Conservation (phyloP, 345 rosid species). For the Pistacia atlantica region DNA sequence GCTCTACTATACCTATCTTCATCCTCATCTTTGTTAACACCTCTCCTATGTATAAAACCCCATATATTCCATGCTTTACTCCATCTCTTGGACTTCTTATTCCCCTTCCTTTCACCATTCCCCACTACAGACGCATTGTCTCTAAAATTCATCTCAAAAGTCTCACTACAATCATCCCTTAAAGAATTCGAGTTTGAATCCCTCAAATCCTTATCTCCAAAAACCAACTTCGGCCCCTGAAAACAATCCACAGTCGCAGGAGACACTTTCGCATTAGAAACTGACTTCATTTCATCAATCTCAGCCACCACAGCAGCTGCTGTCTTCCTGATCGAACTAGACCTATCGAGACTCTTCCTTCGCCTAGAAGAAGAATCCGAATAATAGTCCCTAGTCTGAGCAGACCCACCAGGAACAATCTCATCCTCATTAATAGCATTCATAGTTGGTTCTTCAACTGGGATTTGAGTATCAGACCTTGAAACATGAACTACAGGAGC, state of each 20-base stretch:
- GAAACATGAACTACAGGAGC: slow-evolving; percentile 63
- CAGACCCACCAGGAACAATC: slow-evolving; percentile 79
- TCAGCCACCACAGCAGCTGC: slow-evolving; percentile 85
- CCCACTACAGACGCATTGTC: slow-evolving; percentile 58
- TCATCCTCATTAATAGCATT: slow-evolving; percentile 50
- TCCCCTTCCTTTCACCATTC: slow-evolving; percentile 54
- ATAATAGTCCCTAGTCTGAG: slow-evolving; percentile 90
- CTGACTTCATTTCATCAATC: slow-evolving; percentile 67
- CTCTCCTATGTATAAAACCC: slow-evolving; percentile 72
- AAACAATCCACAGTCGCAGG: slow-evolving; percentile 56
- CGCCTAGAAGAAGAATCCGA: slow-evolving; percentile 75
- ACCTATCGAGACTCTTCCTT: slow-evolving; percentile 89
- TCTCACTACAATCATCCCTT: slow-evolving; percentile 80
- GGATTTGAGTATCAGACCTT: slow-evolving; percentile 74
- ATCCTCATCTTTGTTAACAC: slow-evolving; percentile 65
- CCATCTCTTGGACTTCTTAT: slow-evolving; percentile 79
- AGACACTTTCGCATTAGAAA: slow-evolving; percentile 69
- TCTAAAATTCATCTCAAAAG: slow-evolving; percentile 58
- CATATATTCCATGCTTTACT: slow-evolving; percentile 85
- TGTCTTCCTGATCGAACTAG: slow-evolving; percentile 69
- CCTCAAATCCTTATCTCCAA: slow-evolving; percentile 49
- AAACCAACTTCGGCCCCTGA: slow-evolving; percentile 45
- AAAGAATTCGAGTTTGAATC: slow-evolving; percentile 71
- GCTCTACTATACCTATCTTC: slow-evolving; percentile 70
- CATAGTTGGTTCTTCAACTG: slow-evolving; percentile 65